Percentiles rank a stretch among this genome's conserved stretches.
Evolutionary conservation across 2,329 filamentous ascomycete genomes (phyloP).

Genomic region (Penicillium sp.): DNA sequence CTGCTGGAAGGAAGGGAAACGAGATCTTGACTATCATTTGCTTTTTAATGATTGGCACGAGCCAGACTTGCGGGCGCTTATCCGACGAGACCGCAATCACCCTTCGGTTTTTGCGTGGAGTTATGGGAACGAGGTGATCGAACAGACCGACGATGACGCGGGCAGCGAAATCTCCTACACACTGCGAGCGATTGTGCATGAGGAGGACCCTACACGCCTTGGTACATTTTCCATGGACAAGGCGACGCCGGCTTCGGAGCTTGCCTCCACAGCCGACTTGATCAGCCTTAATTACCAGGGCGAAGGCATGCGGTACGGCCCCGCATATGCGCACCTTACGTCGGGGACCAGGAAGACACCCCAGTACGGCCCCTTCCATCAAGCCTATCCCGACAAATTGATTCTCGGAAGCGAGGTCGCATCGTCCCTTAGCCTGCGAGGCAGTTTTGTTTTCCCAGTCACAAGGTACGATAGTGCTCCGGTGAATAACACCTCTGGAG

Average conservation of each 20-base stretch:
- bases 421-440: constrained; percentile 10
- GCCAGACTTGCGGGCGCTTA: constrained; percentile 12
- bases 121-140: constrained; percentile 12
- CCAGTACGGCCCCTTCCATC: constrained; percentile 8
- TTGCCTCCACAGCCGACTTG: neutral
- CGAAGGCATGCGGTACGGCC: constrained; percentile 12
- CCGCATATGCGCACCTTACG: constrained; percentile 4
- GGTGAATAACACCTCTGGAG: constrained; percentile 4
- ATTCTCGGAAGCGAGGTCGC: constrained; percentile 12
- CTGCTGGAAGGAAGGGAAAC: neutral
- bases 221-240: neutral
- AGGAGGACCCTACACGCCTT: neutral
- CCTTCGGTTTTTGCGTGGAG: constrained; percentile 14
- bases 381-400: neutral
- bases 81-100: constrained; percentile 13
- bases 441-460: constrained; percentile 1
- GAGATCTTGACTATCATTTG: constrained; percentile 3
- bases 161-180: neutral
- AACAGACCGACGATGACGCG: neutral
- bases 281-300: constrained; percentile 18
- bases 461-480: constrained; percentile 7
- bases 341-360: neutral
- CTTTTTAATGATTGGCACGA: constrained; percentile 15
- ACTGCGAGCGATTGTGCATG: neutral
- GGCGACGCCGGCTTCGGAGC: neutral